Percentiles rank a stretch among this genome's conserved stretches.
These are phyloP conservation scores for Ceriops zippeliana DNA, from an alignment of 345 rosid genomes.

Conservation along the genomic window DNA sequence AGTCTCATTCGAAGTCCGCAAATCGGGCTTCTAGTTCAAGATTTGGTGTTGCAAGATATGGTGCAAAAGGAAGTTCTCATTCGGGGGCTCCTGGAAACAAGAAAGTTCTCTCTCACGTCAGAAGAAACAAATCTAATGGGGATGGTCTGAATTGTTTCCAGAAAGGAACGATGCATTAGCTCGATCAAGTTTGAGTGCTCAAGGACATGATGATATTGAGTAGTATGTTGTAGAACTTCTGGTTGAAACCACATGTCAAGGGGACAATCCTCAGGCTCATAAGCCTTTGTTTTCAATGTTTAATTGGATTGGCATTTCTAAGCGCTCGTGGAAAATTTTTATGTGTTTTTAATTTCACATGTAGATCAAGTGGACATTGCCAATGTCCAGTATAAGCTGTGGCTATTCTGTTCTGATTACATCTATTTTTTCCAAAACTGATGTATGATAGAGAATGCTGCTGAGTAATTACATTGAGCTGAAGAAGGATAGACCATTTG, in stretches of 20 bases:
- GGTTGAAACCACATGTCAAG: slow-evolving; percentile 10
- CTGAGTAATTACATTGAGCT: not conserved
- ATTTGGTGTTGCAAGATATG: slow-evolving; percentile 37
- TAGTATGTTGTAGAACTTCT: not conserved
- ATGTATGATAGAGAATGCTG: slow-evolving; percentile 16
- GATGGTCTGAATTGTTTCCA: slow-evolving; percentile 29
- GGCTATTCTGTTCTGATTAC: slow-evolving; percentile 4
- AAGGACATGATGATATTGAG: slow-evolving; percentile 17
- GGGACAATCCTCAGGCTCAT: slow-evolving; percentile 19
- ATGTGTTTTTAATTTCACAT: slow-evolving; percentile 16
- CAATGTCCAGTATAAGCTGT: slow-evolving; percentile 30
- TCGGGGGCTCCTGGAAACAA: slow-evolving; percentile 10
- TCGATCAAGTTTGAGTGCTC: slow-evolving; percentile 20
- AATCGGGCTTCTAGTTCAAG: slow-evolving; percentile 37
- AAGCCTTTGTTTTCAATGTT: slow-evolving; percentile 15
- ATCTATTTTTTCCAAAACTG: slow-evolving; percentile 17
- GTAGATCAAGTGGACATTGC: slow-evolving; percentile 31
- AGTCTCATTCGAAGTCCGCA: slow-evolving; percentile 16
- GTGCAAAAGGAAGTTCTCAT: slow-evolving; percentile 23
- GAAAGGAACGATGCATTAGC: slow-evolving; percentile 15
- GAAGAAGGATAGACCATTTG: not conserved
- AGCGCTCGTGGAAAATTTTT: slow-evolving; percentile 16
- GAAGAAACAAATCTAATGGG: slow-evolving; percentile 37
- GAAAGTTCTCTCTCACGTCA: slow-evolving; percentile 14
- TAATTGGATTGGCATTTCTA: slow-evolving; percentile 2